phyloP scores from a whole-genome alignment of 2,329 filamentous ascomycete genomes.

The Chaetothyriales sp. region DNA sequence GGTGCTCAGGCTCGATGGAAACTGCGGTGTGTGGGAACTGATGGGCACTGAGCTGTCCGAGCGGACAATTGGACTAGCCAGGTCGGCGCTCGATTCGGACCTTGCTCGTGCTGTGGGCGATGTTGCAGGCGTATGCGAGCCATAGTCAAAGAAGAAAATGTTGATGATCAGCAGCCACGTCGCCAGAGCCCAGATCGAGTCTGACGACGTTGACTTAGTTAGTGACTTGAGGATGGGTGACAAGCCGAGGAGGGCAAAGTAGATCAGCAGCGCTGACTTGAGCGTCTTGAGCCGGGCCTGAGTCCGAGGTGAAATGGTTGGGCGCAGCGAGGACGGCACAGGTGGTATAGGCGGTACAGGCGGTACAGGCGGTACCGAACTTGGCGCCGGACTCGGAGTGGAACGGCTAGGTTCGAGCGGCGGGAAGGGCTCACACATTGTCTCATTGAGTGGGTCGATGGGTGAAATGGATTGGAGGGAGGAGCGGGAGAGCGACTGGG shows the following conservation, averaged over 20 bases:
- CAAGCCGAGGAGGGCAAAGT: constrained; percentile 77
- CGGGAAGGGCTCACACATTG: constrained; percentile 20
- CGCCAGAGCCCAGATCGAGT: constrained; percentile 95
- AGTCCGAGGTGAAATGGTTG: constrained; percentile 37
- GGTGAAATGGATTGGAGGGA: constrained; percentile 37
- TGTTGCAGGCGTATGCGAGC: constrained; percentile 32
- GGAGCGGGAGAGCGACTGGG: constrained; percentile 39
- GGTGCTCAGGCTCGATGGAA: constrained; percentile 59
- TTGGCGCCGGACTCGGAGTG: constrained; percentile 5
- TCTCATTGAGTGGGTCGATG: constrained; percentile 14
- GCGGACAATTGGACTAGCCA: not conserved
- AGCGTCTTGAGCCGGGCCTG: constrained; percentile 60
- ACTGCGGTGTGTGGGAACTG: constrained; percentile 24
- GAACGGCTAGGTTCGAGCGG: constrained; percentile 21
- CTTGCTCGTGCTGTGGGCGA: constrained; percentile 2
- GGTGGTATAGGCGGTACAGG: too few relatives aligned
- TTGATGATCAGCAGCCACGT: constrained; percentile 89
- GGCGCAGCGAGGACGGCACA: constrained; percentile 22
- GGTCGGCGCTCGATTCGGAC: not conserved
- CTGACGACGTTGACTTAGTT: constrained; percentile 78
- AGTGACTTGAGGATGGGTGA: constrained; percentile 93
- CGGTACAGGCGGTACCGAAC: too few relatives aligned
- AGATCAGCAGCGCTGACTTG: constrained; percentile 86
- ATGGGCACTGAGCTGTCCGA: constrained; percentile 3
- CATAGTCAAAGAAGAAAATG: constrained; percentile 96